phyloP scores from a whole-genome alignment of 2,329 filamentous ascomycete species.

The Stagonosporopsis tanaceti region DNA sequence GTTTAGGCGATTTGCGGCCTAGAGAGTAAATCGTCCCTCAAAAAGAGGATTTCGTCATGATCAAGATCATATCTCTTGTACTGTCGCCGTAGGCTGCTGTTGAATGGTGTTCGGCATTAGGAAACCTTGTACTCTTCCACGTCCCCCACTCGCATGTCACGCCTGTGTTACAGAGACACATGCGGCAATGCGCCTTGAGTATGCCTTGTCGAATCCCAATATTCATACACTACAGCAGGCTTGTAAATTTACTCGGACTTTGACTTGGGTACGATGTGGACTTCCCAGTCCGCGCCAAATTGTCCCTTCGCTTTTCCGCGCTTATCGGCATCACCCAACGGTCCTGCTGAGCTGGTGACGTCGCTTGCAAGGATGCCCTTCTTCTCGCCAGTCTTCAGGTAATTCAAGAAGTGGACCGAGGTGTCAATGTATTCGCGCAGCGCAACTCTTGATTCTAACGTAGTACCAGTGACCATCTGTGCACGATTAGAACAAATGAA shows the following conservation, averaged over 20 bases:
- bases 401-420: constrained; percentile 65
- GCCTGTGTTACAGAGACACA: constrained; percentile 7
- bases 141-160: constrained; percentile 17
- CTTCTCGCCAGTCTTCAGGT: constrained; percentile 51
- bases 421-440: constrained; percentile 68
- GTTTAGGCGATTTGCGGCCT: constrained; percentile 19
- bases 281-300: constrained; percentile 52
- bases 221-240: neutral
- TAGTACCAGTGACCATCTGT: constrained; percentile 66
- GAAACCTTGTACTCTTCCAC: neutral
- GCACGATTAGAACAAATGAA: neutral
- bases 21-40: neutral
- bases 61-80: neutral
- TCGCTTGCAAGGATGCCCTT: constrained; percentile 60
- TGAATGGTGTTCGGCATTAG: neutral
- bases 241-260: constrained; percentile 8
- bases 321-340: constrained; percentile 38
- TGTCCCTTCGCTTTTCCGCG: constrained; percentile 35
- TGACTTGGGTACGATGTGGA: constrained; percentile 51
- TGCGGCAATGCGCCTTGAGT: constrained; percentile 7
- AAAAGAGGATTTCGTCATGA: constrained; percentile 7
- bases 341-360: constrained; percentile 53
- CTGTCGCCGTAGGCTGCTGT: neutral
- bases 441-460: constrained; percentile 64
- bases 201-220: constrained; percentile 6